These are phyloP conservation scores for Amphirosellinia nigrospora DNA, from an alignment of 495 filamentous ascomycete species.

Conservation along the genomic window DNA sequence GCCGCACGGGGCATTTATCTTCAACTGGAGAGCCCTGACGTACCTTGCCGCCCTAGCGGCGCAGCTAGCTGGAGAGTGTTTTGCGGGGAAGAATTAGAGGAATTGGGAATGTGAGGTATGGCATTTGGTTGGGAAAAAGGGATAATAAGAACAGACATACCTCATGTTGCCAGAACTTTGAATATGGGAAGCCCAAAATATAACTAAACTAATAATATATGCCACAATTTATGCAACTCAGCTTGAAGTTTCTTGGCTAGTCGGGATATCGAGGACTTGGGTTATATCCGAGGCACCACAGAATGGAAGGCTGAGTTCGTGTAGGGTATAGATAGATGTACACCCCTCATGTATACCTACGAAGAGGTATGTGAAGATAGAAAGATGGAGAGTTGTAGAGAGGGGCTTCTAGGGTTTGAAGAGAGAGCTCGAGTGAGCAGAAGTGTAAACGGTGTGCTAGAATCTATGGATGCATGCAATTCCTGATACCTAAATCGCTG, in stretches of 20 bases:
- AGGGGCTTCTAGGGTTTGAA: not conserved
- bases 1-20: slow-evolving; percentile 3
- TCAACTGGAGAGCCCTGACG: slow-evolving; percentile 11
- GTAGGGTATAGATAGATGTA: not conserved
- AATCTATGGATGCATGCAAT: not conserved
- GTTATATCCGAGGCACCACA: not conserved
- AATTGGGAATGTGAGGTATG: not conserved
- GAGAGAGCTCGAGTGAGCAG: not conserved
- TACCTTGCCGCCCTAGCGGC: slow-evolving; percentile 1
- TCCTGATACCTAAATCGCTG: not conserved
- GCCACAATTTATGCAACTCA: not conserved
- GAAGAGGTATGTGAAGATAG: not conserved
- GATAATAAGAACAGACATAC: not conserved
- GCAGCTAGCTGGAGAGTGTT: slow-evolving; percentile 11
- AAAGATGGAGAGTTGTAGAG: not conserved
- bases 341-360: not conserved
- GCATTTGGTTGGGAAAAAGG: not conserved
- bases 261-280: not conserved
- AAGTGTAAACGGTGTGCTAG: not conserved
- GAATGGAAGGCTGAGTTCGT: not conserved
- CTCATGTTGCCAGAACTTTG: not conserved
- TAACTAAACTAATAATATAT: not conserved
- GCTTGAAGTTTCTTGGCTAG: not conserved
- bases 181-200: not conserved
- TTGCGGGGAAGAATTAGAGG: slow-evolving; percentile 18